These are phyloP conservation scores for Coemansia sp. DNA, from an alignment of 192 early-diverging fungal species.

Conservation along the genomic window DNA sequence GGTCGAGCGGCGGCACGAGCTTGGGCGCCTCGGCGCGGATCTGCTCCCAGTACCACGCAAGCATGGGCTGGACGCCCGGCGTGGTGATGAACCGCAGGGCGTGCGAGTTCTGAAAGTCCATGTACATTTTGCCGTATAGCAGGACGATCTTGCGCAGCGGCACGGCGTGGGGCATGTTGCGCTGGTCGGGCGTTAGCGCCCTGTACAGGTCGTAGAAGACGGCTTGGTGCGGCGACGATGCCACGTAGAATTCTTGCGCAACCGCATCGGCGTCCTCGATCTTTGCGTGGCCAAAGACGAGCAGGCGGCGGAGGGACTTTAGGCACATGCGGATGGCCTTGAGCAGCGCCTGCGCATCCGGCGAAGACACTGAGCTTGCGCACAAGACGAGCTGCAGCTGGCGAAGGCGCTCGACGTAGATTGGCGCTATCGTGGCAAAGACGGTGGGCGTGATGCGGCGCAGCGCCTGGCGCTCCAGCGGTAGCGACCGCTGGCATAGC, in stretches of 20 bases:
- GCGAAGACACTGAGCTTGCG: neutral
- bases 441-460: slow-evolving; percentile 70
- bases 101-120: slow-evolving; percentile 70
- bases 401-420: slow-evolving; percentile 66
- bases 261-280: slow-evolving; percentile 20
- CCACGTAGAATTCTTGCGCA: slow-evolving; percentile 36
- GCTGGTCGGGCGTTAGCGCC: slow-evolving; percentile 14
- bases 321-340: slow-evolving; percentile 67
- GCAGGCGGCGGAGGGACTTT: slow-evolving; percentile 76
- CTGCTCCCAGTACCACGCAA: slow-evolving; percentile 77
- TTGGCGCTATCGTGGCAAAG: slow-evolving; percentile 65
- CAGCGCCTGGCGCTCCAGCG: slow-evolving; percentile 61
- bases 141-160: slow-evolving; percentile 59
- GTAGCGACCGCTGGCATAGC: slow-evolving; percentile 71
- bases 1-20: slow-evolving; percentile 16
- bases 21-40: slow-evolving; percentile 39
- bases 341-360: slow-evolving; percentile 37
- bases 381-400: slow-evolving; percentile 53
- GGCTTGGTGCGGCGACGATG: slow-evolving; percentile 29
- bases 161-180: slow-evolving; percentile 11
- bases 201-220: slow-evolving; percentile 41
- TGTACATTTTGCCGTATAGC: slow-evolving; percentile 78
- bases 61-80: slow-evolving; percentile 63
- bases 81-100: slow-evolving; percentile 67
- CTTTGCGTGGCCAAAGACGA: slow-evolving; percentile 73